Conservation (phyloP, 352 stramenopile species). For the Pythium guiyangense region DNA sequence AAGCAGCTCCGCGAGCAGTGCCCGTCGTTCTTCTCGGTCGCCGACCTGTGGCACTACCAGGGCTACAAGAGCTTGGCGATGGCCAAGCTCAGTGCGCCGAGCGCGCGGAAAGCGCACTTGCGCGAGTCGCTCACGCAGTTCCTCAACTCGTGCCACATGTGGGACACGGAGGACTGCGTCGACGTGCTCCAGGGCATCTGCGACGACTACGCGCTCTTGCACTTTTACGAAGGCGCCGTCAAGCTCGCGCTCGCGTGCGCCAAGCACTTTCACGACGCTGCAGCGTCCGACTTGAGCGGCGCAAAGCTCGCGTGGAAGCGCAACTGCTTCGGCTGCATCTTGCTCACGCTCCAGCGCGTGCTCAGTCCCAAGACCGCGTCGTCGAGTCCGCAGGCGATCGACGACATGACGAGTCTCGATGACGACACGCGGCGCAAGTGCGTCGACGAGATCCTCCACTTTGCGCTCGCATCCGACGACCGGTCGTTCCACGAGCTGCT, state of each 20-base stretch:
- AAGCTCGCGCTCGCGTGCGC: conserved; percentile 77
- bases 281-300: conserved; percentile 54
- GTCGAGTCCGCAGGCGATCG: conserved; percentile 55
- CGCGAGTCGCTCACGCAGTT: conserved; percentile 78
- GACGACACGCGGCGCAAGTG: conserved; percentile 60
- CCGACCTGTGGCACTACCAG: conserved; percentile 80
- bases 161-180: conserved; percentile 75
- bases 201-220: conserved; percentile 71
- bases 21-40: conserved; percentile 78
- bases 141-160: conserved; percentile 80
- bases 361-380: conserved; percentile 24
- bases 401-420: conserved; percentile 73
- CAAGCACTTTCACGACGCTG: conserved; percentile 73
- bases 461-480: conserved; percentile 64
- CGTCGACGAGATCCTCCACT: conserved; percentile 75
- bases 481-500: conserved; percentile 71
- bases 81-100: conserved; percentile 67
- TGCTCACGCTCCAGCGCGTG: conserved; percentile 59
- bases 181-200: conserved; percentile 77
- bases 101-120: conserved; percentile 55
- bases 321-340: conserved; percentile 71
- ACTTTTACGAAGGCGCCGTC: conserved; percentile 85
- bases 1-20: conserved; percentile 83
- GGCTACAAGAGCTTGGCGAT: conserved; percentile 78
- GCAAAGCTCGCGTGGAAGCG: conserved; percentile 68